These are phyloP conservation scores for Citrullus amarus DNA, from an alignment of 306 rosid genomes.

Conservation along the genomic window DNA sequence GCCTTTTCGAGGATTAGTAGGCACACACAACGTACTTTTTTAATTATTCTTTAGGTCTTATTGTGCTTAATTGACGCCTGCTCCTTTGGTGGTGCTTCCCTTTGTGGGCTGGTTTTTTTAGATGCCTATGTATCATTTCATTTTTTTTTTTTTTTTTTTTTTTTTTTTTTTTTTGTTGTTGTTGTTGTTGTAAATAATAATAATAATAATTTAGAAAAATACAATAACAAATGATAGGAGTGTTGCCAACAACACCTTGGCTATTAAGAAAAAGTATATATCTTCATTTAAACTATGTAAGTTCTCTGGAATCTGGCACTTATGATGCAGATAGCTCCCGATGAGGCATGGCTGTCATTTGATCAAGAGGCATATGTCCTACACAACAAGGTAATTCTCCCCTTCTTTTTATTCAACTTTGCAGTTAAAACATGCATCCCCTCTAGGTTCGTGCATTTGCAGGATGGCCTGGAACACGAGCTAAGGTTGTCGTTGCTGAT, in stretches of 20 bases:
- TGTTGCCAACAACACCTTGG: neutral
- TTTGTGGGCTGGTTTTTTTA: too few relatives aligned
- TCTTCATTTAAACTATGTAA: neutral
- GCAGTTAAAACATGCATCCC: conserved; percentile 40
- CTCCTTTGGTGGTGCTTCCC: too few relatives aligned
- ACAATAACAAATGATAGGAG: neutral
- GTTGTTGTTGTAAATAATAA: too few relatives aligned
- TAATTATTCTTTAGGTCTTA: too few relatives aligned
- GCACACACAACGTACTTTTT: too few relatives aligned
- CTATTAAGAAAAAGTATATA: neutral
- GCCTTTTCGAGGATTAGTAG: too few relatives aligned
- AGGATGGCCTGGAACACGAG: conserved; percentile 97
- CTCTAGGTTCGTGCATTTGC: conserved; percentile 90
- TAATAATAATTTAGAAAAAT: too few relatives aligned
- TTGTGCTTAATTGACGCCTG: too few relatives aligned
- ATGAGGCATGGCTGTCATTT: conserved; percentile 73
- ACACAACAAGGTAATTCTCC: conserved; percentile 70
- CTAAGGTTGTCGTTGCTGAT: conserved; percentile 42
- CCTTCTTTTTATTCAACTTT: conserved; percentile 16
- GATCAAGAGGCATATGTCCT: conserved; percentile 59
- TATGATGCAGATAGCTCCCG: conserved; percentile 51
- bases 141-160: too few relatives aligned
- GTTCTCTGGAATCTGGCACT: neutral
- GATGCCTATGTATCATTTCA: too few relatives aligned
- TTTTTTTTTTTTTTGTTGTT: too few relatives aligned